Evolutionary conservation across 805 yeast genomes (phyloP), one percentile per base, ranked within the genome.

Genomic region (Sungouiozyma ichnusensis): DNA sequence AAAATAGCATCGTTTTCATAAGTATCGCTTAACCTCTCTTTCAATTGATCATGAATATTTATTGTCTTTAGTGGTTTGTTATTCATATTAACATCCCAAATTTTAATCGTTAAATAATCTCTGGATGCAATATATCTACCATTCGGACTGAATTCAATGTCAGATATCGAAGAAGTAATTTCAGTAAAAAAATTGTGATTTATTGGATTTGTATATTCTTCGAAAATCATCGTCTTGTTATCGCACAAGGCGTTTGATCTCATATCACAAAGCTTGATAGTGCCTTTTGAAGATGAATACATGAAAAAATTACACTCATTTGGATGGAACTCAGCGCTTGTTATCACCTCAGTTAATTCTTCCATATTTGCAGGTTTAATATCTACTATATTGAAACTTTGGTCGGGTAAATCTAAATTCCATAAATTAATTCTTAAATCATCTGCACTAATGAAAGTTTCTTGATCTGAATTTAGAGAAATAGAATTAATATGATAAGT

Each of bases 41-140:
- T 78, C 57, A 92, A 75, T 62, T 85, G 94, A 62, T 92, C 97
- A 65, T 92, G 98, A 49, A 94, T 87, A 60, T 86, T 86, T 47
- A 92, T 88, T 14, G 97, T 88, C 64, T 86, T 86, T 44, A 94
- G 67, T 32, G 99, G 99, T 63, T 82, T 85, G 50, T 79, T 81
- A 65, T 92, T 96, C 98, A 92, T 92, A 50, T 86, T 86, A 48
- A 92, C 74, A 69, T 92, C 99, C 99, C 99, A 92, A 52, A 92
- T 82, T 66, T 92, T 92, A 29, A 90, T 95, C 9, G 96, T 85
- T 84, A 92, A 77, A 64, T 92, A 92, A 70, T 92, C 99, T 60
- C 99, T 79, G 35, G 94, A 78, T n/a, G 90, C 95, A 60, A 92
- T 85, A 64, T 92, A 87, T 54, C 92, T 75, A 36, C 99, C 99